A percentile compares a stretch with the other conserved stretches of the same genome.
Evolutionary conservation across 208 protist genomes (phyloP).

Genomic region (Lotmaria passim): DNA sequence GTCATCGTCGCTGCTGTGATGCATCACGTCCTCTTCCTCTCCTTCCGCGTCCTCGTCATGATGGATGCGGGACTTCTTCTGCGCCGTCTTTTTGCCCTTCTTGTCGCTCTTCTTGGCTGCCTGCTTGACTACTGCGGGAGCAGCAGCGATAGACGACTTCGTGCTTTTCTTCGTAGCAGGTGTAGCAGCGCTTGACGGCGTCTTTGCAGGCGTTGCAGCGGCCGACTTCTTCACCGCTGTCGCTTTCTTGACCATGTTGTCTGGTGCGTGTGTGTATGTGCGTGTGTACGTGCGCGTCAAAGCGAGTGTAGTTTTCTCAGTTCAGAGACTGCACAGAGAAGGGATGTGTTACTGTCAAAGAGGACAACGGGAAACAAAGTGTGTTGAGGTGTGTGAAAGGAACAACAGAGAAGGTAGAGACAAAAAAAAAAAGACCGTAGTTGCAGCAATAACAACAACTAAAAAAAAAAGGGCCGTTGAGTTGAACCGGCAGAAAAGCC

Average conservation of each 20-base stretch:
- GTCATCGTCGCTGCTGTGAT: conserved; percentile 7
- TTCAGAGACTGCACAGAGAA: too few relatives aligned
- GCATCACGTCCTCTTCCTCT: conserved; percentile 12
- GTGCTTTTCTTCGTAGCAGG: not conserved
- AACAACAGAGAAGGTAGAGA: too few relatives aligned
- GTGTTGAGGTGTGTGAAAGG: too few relatives aligned
- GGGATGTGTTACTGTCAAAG: not conserved
- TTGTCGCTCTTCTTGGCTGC: conserved; percentile 9
- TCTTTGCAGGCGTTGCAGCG: conserved; percentile 5
- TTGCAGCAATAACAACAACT: too few relatives aligned
- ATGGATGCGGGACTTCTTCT: not conserved
- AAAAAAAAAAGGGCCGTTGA: too few relatives aligned
- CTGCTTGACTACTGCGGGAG: too few relatives aligned
- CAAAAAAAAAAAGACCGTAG: too few relatives aligned
- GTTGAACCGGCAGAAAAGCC: too few relatives aligned
- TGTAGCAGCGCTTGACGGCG: conserved; percentile 3
- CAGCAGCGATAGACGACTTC: not conserved
- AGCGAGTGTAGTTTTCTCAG: not conserved
- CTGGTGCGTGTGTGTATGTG: not conserved
- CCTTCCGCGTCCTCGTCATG: conserved; percentile 2
- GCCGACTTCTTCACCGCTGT: not conserved
- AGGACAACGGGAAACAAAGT: too few relatives aligned
- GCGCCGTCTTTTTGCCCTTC: conserved; percentile 3
- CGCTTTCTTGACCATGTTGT: conserved; percentile 12
- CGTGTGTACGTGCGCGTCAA: not conserved